Conservation (phyloP, 768 basidiomycete species). For the Lepiota brunneoincarnata region DNA sequence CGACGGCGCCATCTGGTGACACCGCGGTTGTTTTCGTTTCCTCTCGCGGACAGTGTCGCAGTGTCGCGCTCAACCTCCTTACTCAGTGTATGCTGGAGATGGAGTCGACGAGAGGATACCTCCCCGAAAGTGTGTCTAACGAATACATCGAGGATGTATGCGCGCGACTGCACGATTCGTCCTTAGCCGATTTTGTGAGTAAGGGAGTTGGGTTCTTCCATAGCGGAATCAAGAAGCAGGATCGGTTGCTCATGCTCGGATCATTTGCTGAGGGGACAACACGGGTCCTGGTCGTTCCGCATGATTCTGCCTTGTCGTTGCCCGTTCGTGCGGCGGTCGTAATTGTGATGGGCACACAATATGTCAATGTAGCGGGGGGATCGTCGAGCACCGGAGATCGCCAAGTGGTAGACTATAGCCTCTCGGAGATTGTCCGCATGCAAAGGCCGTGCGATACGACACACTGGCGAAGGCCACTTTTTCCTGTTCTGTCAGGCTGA, state of each 20-base stretch:
- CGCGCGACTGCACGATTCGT: conserved; percentile 54
- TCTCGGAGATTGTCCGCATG: conserved; percentile 87
- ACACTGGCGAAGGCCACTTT: conserved; percentile 62
- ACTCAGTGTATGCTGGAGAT: conserved; percentile 82
- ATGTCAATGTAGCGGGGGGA: conserved; percentile 38
- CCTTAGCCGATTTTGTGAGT: conserved; percentile 68
- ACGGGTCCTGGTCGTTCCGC: conserved; percentile 77
- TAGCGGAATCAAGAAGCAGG: conserved; percentile 61
- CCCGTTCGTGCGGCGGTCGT: conserved; percentile 81
- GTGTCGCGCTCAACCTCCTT: conserved; percentile 79
- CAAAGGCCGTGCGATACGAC: conserved; percentile 80
- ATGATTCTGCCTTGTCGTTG: conserved; percentile 86
- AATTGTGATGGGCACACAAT: conserved; percentile 92
- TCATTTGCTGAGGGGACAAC: conserved; percentile 80
- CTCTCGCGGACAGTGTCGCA: conserved; percentile 71
- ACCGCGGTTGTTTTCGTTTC: conserved; percentile 85
- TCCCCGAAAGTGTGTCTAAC: conserved; percentile 45
- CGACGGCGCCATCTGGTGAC: conserved; percentile 37
- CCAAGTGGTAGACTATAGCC: conserved; percentile 74
- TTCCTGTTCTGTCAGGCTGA: conserved; percentile 89
- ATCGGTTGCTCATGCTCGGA: conserved; percentile 72
- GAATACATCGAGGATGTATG: conserved; percentile 61
- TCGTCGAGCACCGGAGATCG: conserved; percentile 50
- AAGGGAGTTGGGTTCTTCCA: conserved; percentile 91
- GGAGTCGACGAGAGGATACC: conserved; percentile 66